Base-by-base conservation (phyloP, 345 rosid genomes). In the Anacardium occidentale region DNA sequence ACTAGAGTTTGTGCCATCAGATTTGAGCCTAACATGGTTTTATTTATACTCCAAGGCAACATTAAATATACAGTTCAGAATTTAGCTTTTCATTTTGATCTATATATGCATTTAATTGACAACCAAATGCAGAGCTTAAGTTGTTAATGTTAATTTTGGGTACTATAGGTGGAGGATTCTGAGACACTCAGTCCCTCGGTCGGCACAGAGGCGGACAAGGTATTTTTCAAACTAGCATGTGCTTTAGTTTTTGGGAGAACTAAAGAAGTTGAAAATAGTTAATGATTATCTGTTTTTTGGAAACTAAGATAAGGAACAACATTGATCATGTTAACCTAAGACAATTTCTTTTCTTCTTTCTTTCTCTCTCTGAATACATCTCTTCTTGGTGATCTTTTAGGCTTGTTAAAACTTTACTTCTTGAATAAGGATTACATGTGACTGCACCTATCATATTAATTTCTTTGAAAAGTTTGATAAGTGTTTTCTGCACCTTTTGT, bases 191-290 rank as follows among this genome's bases (percentile, higher is more conserved):
- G 83, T 76, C 72, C 90, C 78, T 78, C 85, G 9, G 50, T 87
- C 69, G 78, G 70, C 64, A 81, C 80, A 2, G 90, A 86, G 63
- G 85, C 80, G 0, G 96, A 90, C 44, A 80, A 84, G 86, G 90
- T 87, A 80, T 50, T 13, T 50, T 75, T 52, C 37, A 44, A 62
- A 40, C 14, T 64, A 48, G 32, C 18, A 14, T 58, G 51, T 62
- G 3, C n/a, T 40, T 14, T 65, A 18, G 22, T n/a, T 22, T 10
- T 21, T 0, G 48, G 60, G 25, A 51, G 48, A 70, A 15, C 48
- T 32, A 61, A 1, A 32, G 12, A 25, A 20, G 6, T 26, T 45
- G 2, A 15, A 24, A 68, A 11, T 12, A 6, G 21, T 34, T 7
- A 53, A 34, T 5, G 48, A 52, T 32, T 22, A 20, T 73, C 18